These are phyloP conservation scores for Dictyostelium discoideum DNA, from an alignment of 78 protist genomes.

Conservation along the genomic window dicty_2.7 NC_007088.5:5117001-5117500, in stretches of 20 bases:
- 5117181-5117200: conserved; percentile 51
- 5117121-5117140: conserved; percentile 36
- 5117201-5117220: conserved; percentile 69
- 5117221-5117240: conserved; percentile 17
- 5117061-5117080: conserved; percentile 29
- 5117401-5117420: neutral
- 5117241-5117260: conserved; percentile 10
- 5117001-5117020: conserved; percentile 45
- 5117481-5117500: conserved; percentile 22
- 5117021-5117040: conserved; percentile 33
- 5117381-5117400: conserved; percentile 10
- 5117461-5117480: conserved; percentile 56
- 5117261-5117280: neutral
- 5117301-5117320: neutral
- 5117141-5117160: conserved; percentile 34
- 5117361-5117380: conserved; percentile 37
- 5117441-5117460: conserved; percentile 41
- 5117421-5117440: neutral
- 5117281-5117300: neutral
- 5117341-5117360: conserved; percentile 82
- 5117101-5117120: conserved; percentile 4
- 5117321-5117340: neutral
- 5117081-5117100: conserved; percentile 32
- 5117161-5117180: conserved; percentile 59
- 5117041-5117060: conserved; percentile 38